Evolutionary conservation across 768 basidiomycete species (phyloP).

Genomic region (Amanita pseudoporphyria): DNA sequence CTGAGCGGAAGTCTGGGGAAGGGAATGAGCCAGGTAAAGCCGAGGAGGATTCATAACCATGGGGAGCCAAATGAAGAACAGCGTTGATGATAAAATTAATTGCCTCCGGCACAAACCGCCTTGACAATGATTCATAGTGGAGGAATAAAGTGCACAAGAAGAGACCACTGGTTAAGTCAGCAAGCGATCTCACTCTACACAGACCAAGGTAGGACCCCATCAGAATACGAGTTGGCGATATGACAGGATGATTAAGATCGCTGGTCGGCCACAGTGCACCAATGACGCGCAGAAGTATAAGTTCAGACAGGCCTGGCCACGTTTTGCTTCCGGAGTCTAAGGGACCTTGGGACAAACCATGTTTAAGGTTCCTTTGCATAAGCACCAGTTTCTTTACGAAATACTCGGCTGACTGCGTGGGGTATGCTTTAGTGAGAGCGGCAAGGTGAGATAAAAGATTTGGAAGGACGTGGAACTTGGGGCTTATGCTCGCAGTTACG

Average conservation of each 20-base stretch:
- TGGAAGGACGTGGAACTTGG: slow-evolving; percentile 51
- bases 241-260: slow-evolving; percentile 85
- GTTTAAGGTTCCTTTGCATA: slow-evolving; percentile 91
- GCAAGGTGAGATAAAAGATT: slow-evolving; percentile 70
- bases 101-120: slow-evolving; percentile 83
- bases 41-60: slow-evolving; percentile 31
- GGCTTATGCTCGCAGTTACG: slow-evolving; percentile 52
- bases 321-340: slow-evolving; percentile 57
- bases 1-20: slow-evolving; percentile 56
- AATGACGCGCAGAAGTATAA: slow-evolving; percentile 70
- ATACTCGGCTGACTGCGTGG: slow-evolving; percentile 65
- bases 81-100: slow-evolving; percentile 71
- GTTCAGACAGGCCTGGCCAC: slow-evolving; percentile 82
- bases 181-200: slow-evolving; percentile 62
- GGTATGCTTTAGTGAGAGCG: slow-evolving; percentile 72
- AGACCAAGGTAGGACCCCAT: slow-evolving; percentile 90
- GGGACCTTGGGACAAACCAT: slow-evolving; percentile 67
- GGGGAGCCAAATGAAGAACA: slow-evolving; percentile 66
- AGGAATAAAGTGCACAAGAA: slow-evolving; percentile 81
- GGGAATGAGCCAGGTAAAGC: slow-evolving; percentile 65
- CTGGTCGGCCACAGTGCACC: slow-evolving; percentile 89
- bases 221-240: slow-evolving; percentile 78
- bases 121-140: slow-evolving; percentile 79
- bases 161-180: slow-evolving; percentile 76
- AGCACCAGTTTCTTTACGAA: slow-evolving; percentile 76